Base-by-base conservation (phyloP, 768 basidiomycete genomes). In the Cantharellus anzutake region DNA sequence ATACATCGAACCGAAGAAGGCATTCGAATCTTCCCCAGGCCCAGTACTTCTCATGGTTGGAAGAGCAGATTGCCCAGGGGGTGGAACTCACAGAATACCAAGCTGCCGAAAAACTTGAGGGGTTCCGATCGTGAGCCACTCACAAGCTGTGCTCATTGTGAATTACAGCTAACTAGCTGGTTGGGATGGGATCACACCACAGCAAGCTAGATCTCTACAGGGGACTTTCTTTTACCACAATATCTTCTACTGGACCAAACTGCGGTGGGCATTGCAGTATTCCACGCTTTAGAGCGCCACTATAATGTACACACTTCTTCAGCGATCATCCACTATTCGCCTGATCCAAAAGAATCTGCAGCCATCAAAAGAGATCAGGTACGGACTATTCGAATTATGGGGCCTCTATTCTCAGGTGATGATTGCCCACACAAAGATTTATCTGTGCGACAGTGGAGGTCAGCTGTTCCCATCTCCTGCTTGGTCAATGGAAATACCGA, bases 311-410 rank as follows among this genome's bases (percentile, higher is more conserved):
- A 4, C 48, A 44, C 41, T 4, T 57, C 11, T 11, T 61, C 59
- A 85, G 90, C 91, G 34, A 85, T 99, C 67, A 94, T 99, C 52
- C 94, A 98, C 68, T 99, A 99, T 70, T 74, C 76, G 2, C 92
- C 94, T 4, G 81, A 87, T 56, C 79, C 82, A 11, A 71, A 75
- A 4, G 78, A 83, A 63, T 87, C 83, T 65, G 83, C 84, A 0
- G 74, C 80, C 14, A 82, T 99, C 62, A 77, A 78, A 65, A 80
- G 80, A 66, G 82, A 90, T 51, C 80, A 86, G 73, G 83, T 84
- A 63, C 38, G 66, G 42, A 35, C 41, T 56, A 5, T n/a, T n/a
- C 52, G 14, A 14, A 11, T 11, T 37, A 55, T 55, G 14, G 35
- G 11, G 7, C 11, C 11, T 55, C 0, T 14, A 29, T 7, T 51